A percentile compares a stretch with the other conserved stretches of the same genome.
phyloP scores from a whole-genome alignment of 1,139 yeast genomes.

The Nakaseomyces sp. region DNA sequence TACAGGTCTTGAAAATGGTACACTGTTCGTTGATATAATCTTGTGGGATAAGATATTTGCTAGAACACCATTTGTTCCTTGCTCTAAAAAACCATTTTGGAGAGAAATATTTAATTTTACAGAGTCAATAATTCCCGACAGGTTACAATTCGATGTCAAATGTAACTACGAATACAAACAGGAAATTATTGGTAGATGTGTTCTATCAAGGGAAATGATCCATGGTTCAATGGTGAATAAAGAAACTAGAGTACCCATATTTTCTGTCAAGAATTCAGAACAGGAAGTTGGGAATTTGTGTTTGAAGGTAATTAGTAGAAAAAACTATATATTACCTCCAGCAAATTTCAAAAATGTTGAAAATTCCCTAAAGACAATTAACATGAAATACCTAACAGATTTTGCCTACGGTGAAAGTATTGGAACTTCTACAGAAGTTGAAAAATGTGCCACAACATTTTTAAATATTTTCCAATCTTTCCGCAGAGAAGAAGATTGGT shows the following conservation, averaged over 20 bases:
- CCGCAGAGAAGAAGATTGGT: slow-evolving; percentile 59
- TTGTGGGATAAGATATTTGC: slow-evolving; percentile 70
- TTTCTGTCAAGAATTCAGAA: slow-evolving; percentile 19
- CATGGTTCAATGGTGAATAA: slow-evolving; percentile 25
- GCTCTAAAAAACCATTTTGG: slow-evolving; percentile 54
- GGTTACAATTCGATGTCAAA: slow-evolving; percentile 46
- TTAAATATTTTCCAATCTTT: slow-evolving; percentile 60
- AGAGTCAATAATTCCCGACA: slow-evolving; percentile 46
- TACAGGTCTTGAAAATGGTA: slow-evolving; percentile 21
- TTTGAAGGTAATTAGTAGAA: slow-evolving; percentile 45
- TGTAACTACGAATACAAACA: slow-evolving; percentile 27
- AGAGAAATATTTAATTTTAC: slow-evolving; percentile 56
- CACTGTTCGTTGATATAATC: slow-evolving; percentile 46
- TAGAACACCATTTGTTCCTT: slow-evolving; percentile 51
- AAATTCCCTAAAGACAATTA: slow-evolving; percentile 43
- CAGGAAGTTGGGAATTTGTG: slow-evolving; percentile 49
- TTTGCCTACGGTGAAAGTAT: slow-evolving; percentile 8
- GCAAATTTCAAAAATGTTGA: slow-evolving; percentile 52
- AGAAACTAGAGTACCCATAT: slow-evolving; percentile 32
- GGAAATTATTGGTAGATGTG: slow-evolving; percentile 42
- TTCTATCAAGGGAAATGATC: slow-evolving; percentile 48
- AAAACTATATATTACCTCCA: slow-evolving; percentile 54
- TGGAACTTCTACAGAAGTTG: slow-evolving; percentile 32
- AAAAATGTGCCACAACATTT: slow-evolving; percentile 41
- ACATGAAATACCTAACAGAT: slow-evolving; percentile 5